These are phyloP conservation scores for Trichophyton rubrum DNA, from an alignment of 2,329 filamentous ascomycete genomes.

Conservation along the genomic window DNA sequence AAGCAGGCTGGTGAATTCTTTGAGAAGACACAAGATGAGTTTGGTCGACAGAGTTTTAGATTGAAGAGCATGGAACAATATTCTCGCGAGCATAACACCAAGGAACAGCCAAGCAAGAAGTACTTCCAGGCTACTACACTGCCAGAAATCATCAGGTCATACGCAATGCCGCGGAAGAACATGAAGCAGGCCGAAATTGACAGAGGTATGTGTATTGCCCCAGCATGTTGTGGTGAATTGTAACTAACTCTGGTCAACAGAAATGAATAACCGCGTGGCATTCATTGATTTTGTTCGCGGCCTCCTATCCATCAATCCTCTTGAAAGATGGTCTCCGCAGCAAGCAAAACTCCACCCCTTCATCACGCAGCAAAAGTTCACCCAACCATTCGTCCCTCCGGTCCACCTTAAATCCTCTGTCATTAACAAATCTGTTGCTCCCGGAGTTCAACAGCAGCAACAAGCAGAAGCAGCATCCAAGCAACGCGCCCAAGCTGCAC, in stretches of 20 bases:
- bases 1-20: constrained; percentile 98
- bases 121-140: constrained; percentile 92
- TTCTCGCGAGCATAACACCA: constrained; percentile 84
- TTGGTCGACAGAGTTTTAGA: constrained; percentile 76
- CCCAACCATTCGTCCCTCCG: constrained; percentile 86
- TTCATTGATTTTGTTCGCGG: constrained; percentile 98
- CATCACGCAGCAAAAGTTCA: constrained; percentile 96
- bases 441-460: constrained; percentile 89
- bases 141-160: constrained; percentile 93
- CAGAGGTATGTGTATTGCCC: constrained; percentile 51
- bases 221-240: background rate
- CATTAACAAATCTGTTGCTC: constrained; percentile 73
- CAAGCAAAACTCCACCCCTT: constrained; percentile 96
- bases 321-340: constrained; percentile 94
- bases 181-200: constrained; percentile 98
- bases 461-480: constrained; percentile 90
- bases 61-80: constrained; percentile 98
- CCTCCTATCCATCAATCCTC: constrained; percentile 81
- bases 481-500: constrained; percentile 50
- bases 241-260: constrained; percentile 39
- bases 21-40: constrained; percentile 85
- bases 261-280: constrained; percentile 95
- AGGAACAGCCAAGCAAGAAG: constrained; percentile 98
- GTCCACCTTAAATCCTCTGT: constrained; percentile 91
- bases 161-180: constrained; percentile 96